A percentile compares a stretch with the other conserved stretches of the same genome.
These are phyloP conservation scores for Trifolium repens DNA, from an alignment of 306 rosid species.

Conservation along the genomic window DNA sequence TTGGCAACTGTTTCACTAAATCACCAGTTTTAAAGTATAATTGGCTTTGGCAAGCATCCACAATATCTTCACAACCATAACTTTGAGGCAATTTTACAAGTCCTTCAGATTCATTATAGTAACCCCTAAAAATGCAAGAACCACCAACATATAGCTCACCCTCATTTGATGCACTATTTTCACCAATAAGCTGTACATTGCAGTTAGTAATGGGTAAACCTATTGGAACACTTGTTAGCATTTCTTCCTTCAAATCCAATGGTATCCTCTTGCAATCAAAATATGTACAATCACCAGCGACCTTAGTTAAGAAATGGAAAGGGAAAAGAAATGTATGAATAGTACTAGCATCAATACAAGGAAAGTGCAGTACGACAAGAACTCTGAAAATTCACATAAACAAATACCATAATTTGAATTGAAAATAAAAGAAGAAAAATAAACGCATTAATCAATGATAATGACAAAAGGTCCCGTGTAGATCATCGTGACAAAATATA, in stretches of 20 bases:
- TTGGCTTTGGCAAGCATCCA: slow-evolving; percentile 35
- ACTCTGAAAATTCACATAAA: slow-evolving; percentile 7
- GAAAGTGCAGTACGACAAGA: slow-evolving; percentile 20
- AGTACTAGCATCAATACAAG: slow-evolving; percentile 35
- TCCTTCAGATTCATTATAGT: slow-evolving; percentile 54
- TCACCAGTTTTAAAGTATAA: slow-evolving; percentile 79
- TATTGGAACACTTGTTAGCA: slow-evolving; percentile 75
- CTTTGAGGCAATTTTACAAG: slow-evolving; percentile 51
- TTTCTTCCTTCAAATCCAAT: slow-evolving; percentile 64
- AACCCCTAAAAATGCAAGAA: slow-evolving; percentile 72
- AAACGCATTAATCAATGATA: slow-evolving; percentile 29
- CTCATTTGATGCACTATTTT: slow-evolving; percentile 55
- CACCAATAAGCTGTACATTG: slow-evolving; percentile 65
- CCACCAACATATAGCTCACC: slow-evolving; percentile 89
- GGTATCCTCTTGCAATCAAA: slow-evolving; percentile 94
- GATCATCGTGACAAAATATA: slow-evolving; percentile 16
- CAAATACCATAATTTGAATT: slow-evolving; percentile 14
- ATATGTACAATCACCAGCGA: slow-evolving; percentile 93
- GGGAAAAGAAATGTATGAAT: slow-evolving; percentile 23
- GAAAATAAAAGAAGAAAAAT: slow-evolving; percentile 34
- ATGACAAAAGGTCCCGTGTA: slow-evolving; percentile 23
- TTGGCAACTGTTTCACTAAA: slow-evolving; percentile 62
- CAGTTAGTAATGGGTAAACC: slow-evolving; percentile 82
- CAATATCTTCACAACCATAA: slow-evolving; percentile 42
- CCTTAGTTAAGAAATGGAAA: slow-evolving; percentile 54